Conservation (phyloP, 1,284 basidiomycete genomes). For the Tilletia walkeri region DNA sequence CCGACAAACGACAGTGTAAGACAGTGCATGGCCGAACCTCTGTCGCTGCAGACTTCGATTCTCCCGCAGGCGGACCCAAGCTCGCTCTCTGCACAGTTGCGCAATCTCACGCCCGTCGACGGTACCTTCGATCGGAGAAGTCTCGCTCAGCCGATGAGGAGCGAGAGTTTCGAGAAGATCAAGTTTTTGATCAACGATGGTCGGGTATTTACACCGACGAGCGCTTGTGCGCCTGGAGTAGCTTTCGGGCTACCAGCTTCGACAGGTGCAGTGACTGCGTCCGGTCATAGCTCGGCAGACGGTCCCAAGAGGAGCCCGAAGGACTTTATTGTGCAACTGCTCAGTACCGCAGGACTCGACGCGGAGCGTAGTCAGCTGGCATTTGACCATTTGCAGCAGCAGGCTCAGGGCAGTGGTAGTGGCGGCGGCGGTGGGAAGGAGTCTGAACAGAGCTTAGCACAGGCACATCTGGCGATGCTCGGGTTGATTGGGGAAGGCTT, state of each 20-base stretch:
- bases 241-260: background rate
- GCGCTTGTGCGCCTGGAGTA: background rate
- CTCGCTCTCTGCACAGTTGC: background rate
- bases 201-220: background rate
- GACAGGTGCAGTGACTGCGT: no score
- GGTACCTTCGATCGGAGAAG: conserved; percentile 5
- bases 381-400: conserved; percentile 5
- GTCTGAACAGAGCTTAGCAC: background rate
- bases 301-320: conserved; percentile 1
- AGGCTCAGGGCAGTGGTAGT: background rate
- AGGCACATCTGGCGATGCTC: background rate
- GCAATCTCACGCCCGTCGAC: conserved; percentile 7
- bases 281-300: background rate
- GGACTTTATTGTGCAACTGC: conserved; percentile 1
- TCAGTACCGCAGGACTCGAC: background rate
- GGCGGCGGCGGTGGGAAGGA: background rate
- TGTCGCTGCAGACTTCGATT: background rate
- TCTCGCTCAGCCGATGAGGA: conserved; percentile 5
- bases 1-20: no score
- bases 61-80: background rate
- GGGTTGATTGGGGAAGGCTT: background rate
- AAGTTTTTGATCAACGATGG: background rate
- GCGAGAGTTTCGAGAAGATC: conserved; percentile 28
- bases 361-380: background rate
- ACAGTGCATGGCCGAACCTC: no score